Evolutionary conservation across 108 stramenopile species (phyloP).

Genomic region (Pseudonitzschia delicatissima): DNA sequence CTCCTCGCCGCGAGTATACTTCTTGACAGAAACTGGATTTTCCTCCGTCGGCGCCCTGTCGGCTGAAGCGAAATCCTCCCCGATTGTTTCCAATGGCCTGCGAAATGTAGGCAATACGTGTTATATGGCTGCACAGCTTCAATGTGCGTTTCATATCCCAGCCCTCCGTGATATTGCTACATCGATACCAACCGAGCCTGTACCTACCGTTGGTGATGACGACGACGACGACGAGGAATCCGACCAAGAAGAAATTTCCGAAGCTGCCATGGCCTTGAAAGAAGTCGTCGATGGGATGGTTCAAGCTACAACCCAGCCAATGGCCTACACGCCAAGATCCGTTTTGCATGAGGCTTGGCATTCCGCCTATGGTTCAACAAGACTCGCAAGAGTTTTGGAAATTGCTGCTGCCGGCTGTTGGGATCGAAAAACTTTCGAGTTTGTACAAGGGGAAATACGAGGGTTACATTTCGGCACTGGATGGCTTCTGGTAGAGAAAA

Average conservation of each 20-base stretch:
- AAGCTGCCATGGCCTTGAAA: constrained; percentile 32
- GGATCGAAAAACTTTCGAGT: constrained; percentile 40
- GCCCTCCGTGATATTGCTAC: constrained; percentile 43
- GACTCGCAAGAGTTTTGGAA: constrained; percentile 93
- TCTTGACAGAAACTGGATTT: neutral
- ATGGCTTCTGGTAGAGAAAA: constrained; percentile 69
- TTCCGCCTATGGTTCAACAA: constrained; percentile 71
- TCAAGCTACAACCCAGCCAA: constrained; percentile 7
- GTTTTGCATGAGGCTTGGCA: constrained; percentile 66
- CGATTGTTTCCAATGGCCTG: constrained; percentile 52
- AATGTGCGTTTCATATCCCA: constrained; percentile 86
- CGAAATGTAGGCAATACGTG: constrained; percentile 82
- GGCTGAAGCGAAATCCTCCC: neutral
- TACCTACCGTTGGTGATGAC: constrained; percentile 4
- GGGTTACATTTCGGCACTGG: constrained; percentile 62
- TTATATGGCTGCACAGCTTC: constrained; percentile 78
- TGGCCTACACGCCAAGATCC: constrained; percentile 11
- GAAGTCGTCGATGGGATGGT: constrained; percentile 45
- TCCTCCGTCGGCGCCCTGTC: neutral
- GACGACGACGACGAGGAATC: constrained; percentile 10
- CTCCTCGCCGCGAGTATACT: neutral
- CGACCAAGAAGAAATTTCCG: constrained; percentile 12
- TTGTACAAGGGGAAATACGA: constrained; percentile 76
- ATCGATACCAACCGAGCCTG: constrained; percentile 1
- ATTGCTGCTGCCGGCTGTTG: constrained; percentile 68